phyloP scores from a whole-genome alignment of 1,139 yeast genomes.

The Candida smagusa region DNA sequence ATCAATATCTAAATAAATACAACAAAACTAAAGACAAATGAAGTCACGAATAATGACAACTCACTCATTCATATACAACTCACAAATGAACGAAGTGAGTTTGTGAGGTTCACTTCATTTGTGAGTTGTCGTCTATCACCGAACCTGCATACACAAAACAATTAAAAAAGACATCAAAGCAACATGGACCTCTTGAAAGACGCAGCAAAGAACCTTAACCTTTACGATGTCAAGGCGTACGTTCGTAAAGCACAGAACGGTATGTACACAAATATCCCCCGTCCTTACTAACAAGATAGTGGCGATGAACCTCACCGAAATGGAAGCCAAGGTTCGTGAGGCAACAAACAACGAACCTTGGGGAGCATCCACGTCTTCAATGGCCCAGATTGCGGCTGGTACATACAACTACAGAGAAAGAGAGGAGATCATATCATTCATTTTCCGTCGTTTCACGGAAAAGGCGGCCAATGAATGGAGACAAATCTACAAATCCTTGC shows the following conservation, averaged over 20 bases:
- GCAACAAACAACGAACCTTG: conserved; percentile 99
- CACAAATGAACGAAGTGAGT: too few species aligned
- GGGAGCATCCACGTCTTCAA: conserved; percentile 93
- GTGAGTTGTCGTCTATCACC: not conserved
- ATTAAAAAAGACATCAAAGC: not conserved
- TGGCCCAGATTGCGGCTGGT: conserved; percentile 94
- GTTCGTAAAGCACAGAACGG: conserved; percentile 97
- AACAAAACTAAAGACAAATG: too few species aligned
- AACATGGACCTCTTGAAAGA: conserved; percentile 66
- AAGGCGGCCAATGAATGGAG: conserved; percentile 98
- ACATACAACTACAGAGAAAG: conserved; percentile 84
- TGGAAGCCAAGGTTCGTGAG: conserved; percentile 95
- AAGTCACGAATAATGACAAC: too few species aligned
- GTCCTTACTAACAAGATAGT: conserved; percentile 30
- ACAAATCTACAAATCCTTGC: conserved; percentile 91
- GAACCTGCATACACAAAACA: not conserved
- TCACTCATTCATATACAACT: too few species aligned
- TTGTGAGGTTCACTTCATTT: not conserved
- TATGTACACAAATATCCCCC: conserved; percentile 20
- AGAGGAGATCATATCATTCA: conserved; percentile 70
- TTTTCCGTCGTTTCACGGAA: conserved; percentile 83
- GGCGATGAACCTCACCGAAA: conserved; percentile 90
- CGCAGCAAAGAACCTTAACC: conserved; percentile 74
- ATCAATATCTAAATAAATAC: too few species aligned
- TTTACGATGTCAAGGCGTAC: conserved; percentile 95